Evolutionary conservation across 495 filamentous ascomycete genomes (phyloP).

Genomic region (Podospora appendiculata): DNA sequence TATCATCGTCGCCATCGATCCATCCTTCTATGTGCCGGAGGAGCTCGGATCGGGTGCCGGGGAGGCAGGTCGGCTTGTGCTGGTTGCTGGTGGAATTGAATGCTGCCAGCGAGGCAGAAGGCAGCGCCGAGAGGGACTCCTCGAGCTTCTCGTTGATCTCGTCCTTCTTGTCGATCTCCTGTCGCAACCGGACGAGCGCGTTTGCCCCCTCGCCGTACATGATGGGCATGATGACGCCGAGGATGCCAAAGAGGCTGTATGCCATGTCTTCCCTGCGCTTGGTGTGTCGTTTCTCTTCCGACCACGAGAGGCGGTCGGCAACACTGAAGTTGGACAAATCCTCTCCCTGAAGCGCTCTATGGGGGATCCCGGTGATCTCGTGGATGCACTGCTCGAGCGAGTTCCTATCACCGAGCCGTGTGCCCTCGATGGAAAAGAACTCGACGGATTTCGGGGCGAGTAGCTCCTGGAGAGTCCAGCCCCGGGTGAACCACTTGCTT

Average conservation of each 20-base stretch:
- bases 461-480: constrained; percentile 1
- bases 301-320: too few relatives aligned
- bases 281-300: too few relatives aligned
- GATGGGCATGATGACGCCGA: too few relatives aligned
- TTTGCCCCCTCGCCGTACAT: too few relatives aligned
- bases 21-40: constrained; percentile 11
- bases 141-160: too few relatives aligned
- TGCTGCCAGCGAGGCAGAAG: not conserved
- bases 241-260: too few relatives aligned
- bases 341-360: not conserved
- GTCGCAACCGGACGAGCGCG: too few relatives aligned
- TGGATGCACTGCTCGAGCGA: not conserved
- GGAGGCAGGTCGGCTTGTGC: constrained; percentile 16
- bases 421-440: not conserved
- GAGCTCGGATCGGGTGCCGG: constrained; percentile 19
- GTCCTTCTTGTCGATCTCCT: too few relatives aligned
- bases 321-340: not conserved
- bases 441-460: constrained; percentile 2
- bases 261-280: too few relatives aligned
- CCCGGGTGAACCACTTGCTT: constrained; percentile 3
- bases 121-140: too few relatives aligned
- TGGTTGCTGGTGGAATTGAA: constrained; percentile 20
- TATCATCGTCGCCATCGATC: not conserved
- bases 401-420: not conserved
- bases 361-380: constrained; percentile 1